Conservation (phyloP, 1,284 basidiomycete species). For the Salmacisia buchloeana region DNA sequence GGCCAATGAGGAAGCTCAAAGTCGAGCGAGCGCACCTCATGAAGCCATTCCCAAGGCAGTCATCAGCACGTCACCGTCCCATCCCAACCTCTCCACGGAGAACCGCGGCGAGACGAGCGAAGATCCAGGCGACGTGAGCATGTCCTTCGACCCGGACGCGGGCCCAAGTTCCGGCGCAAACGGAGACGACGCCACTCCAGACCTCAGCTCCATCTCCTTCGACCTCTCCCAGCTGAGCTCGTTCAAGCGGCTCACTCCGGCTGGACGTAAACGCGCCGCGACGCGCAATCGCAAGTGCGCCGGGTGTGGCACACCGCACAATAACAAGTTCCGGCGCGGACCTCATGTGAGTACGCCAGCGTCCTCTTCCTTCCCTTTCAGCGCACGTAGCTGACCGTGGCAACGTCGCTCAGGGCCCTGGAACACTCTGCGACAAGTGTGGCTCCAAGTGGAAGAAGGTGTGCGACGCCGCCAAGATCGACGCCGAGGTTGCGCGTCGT, state of each 20-base stretch:
- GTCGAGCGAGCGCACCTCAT: no score
- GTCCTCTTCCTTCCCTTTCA: no score
- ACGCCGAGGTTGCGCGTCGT: not conserved
- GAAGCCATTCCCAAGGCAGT: no score
- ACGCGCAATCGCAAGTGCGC: not conserved
- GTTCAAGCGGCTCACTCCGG: not conserved
- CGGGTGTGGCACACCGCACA: not conserved
- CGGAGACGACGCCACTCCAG: no score
- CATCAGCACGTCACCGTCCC: no score
- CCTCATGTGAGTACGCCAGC: not conserved
- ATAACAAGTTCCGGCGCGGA: slow-evolving; percentile 2
- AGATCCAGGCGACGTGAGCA: not conserved
- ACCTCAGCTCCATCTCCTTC: not conserved
- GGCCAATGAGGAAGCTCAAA: no score
- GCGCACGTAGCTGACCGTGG: no score
- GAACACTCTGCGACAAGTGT: not conserved
- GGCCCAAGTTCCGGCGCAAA: no score
- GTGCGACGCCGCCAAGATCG: not conserved
- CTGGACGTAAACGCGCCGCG: not conserved
- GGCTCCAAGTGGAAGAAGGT: slow-evolving; percentile 5
- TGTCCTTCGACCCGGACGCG: not conserved
- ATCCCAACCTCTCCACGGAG: no score
- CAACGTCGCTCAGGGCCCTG: not conserved
- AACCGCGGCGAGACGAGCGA: not conserved
- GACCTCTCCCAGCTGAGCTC: not conserved